Conservation (phyloP, 2,329 filamentous ascomycete genomes). For the Sarocladiaceae sp. region DNA sequence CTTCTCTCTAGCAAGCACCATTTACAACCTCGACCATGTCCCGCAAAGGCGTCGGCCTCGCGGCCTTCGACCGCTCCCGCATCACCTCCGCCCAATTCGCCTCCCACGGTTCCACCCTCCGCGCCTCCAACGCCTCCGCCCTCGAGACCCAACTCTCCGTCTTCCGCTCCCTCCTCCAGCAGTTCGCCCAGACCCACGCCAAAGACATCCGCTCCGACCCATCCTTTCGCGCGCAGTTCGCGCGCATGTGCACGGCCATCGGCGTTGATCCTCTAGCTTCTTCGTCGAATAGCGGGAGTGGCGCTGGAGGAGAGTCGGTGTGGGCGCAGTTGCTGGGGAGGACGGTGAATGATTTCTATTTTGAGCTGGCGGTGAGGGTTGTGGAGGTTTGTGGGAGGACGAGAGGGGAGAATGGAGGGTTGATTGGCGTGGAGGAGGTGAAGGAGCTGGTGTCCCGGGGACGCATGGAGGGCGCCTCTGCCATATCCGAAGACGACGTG, state of each 20-base stretch:
- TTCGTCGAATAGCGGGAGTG: constrained; percentile 19
- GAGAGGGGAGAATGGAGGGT: constrained; percentile 81
- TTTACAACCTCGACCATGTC: constrained; percentile 39
- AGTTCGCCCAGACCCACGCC: constrained; percentile 90
- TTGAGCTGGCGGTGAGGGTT: constrained; percentile 90
- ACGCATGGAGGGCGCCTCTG: constrained; percentile 46
- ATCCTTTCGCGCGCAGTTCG: constrained; percentile 91
- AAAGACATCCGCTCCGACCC: constrained; percentile 95
- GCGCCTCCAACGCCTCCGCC: constrained; percentile 74
- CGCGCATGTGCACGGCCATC: constrained; percentile 95
- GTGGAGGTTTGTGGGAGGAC: constrained; percentile 89
- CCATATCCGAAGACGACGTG: constrained; percentile 85
- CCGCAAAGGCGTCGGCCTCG: constrained; percentile 81
- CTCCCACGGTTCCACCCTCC: constrained; percentile 80
- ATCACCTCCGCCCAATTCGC: constrained; percentile 86
- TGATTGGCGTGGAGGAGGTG: constrained; percentile 80
- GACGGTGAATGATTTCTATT: constrained; percentile 97
- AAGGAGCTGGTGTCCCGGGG: constrained; percentile 67
- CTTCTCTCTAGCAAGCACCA: background rate
- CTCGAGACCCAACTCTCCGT: constrained; percentile 91
- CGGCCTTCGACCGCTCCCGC: constrained; percentile 78
- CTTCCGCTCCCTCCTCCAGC: constrained; percentile 90
- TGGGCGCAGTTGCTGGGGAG: constrained; percentile 91
- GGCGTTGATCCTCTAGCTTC: constrained; percentile 80
- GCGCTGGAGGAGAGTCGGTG: constrained; percentile 56